Base-by-base conservation (phyloP, 768 basidiomycete species). In the Tephrocybe sp. region DNA sequence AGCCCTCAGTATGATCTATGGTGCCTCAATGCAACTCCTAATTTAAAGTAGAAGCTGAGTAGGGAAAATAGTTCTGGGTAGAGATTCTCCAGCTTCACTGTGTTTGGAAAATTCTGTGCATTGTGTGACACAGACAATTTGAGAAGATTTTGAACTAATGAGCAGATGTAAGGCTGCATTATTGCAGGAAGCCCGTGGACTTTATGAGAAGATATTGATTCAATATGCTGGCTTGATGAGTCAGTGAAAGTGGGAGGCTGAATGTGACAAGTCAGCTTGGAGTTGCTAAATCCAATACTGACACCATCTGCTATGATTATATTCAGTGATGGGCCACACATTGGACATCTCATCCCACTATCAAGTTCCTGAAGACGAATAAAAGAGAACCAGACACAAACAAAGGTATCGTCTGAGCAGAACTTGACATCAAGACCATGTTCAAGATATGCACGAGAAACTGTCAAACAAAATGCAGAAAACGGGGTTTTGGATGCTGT, bases 401-500 rank as follows among this genome's bases (percentile, higher is more conserved):
- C 56, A 49, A 72, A 72, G 1, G 64, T 36, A 15, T 67, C 51
- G 12, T 61, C 64, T 5, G 44, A 50, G 30, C 69, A 54, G 55
- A 71, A 71, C 1, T 44, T 45, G 2, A 26, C 15, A 0, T 37
- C 26, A 0, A 58, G 55, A 9, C 31, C 24, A 19, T 52, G 32
- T 4, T 42, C 48, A 13, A 28, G 11, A 47, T 68, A 70, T n/a
- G 61, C 39, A 2, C 60, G 55, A 9, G 53, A 46, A 24, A 65
- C 42, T 4, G 53, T 44, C 8, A 37, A 19, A 9, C 47, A 45
- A 1, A 62, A 58, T 4, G 69, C 57, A 3, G 55, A 49, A 48
- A 73, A 71, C 1, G 69, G 70, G 0, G 63, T 70, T 53, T 73
- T 68, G 1, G 71, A 71, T 9, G 63, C 46, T 11, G 65, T 68